Conservation (phyloP, 805 yeast genomes). For the Ogataea ramenticola region DNA sequence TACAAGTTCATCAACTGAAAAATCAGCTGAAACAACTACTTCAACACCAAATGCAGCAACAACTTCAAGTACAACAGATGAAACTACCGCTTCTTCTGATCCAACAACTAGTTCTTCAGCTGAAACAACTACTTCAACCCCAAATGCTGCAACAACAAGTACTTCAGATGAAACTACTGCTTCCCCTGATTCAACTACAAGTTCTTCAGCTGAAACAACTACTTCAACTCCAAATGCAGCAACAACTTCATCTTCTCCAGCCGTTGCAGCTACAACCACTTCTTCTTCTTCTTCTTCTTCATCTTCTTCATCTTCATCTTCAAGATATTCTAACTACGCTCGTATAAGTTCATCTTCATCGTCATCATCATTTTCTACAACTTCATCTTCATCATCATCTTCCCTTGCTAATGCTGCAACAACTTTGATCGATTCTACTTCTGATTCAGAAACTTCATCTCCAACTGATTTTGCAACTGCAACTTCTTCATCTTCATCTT, state of each 20-base stretch:
- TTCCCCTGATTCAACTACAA: neutral
- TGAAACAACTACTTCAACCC: slow-evolving; percentile 11
- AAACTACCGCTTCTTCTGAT: neutral
- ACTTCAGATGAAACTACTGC: neutral
- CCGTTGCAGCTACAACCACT: neutral
- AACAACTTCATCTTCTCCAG: neutral
- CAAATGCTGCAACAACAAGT: neutral
- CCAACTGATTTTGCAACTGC: neutral
- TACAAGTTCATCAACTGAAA: neutral
- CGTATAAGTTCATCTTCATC: too few species aligned
- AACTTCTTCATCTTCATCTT: neutral
- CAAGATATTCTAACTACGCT: too few species aligned
- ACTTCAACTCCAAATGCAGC: neutral
- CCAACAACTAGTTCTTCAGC: slow-evolving; percentile 3
- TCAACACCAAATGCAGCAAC: neutral
- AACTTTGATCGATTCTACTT: too few species aligned
- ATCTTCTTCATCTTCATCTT: neutral
- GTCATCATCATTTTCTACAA: neutral
- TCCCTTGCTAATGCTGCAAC: neutral
- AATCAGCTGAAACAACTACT: neutral
- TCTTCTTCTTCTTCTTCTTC: neutral
- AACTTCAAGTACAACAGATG: neutral
- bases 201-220: neutral
- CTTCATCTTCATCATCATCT: neutral
- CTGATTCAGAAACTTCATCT: neutral